Base-by-base conservation (phyloP, 2,329 filamentous ascomycete genomes). In the Lecanosticta acicola region DNA sequence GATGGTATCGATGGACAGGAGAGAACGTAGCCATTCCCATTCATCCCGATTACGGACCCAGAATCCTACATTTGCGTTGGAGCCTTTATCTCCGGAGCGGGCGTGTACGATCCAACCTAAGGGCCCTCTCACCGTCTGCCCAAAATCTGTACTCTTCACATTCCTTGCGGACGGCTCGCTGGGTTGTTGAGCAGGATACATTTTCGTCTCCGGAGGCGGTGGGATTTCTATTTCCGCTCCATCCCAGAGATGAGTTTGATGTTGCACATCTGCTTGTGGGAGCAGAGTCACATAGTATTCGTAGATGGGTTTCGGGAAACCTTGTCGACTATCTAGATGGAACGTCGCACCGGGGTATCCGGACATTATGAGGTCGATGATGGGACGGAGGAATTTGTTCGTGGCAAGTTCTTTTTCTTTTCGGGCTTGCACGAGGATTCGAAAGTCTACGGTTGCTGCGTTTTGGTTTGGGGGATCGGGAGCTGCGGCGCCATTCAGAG, bases 381-480 rank as follows among this genome's bases (percentile, higher is more conserved):
- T 72, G 55, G 33, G 76, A 3, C 53, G 53, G 14, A 57, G 49
- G 52, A 66, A 65, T 26, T 57, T 63, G n/a, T 47, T 54, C 1
- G 60, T 53, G 5, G 48, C 41, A 17, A 66, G 46, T 35, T 62
- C 57, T 17, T 53, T 46, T 21, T 58, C 58, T 7, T 50, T 41
- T 7, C 47, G 52, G 2, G 64, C 59, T 47, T 66, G 64, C 3
- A 53, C 63, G 18, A 74, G 67, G 17, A 72, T 57, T 5, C 72
- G 60, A 37, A 73, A 66, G 35, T 72, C 71, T 0, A 76, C 73
- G 0, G 74, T 78, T 1, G 73, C 73, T 0, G 65, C 68, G 45
- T 71, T 67, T 51, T 73, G 71, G 45, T 62, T 63, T 37, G 53
- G 47, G 3, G 70, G 61, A 47, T 74, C 54, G 18, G 66, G 67